Evolutionary conservation across 345 rosid species (phyloP).

Genomic region (Luvunga scandens): DNA sequence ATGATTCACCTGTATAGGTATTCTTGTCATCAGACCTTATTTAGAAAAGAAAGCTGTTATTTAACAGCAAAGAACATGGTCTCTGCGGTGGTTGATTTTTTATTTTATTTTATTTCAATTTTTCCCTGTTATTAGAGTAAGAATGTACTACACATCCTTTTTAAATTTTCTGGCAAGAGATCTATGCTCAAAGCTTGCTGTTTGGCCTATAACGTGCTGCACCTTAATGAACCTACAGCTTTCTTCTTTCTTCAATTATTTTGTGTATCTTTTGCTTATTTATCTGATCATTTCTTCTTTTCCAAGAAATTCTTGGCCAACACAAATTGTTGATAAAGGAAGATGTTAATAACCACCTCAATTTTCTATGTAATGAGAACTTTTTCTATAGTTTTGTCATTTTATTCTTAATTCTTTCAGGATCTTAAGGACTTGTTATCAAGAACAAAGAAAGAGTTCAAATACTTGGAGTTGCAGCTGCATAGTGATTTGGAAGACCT

Average conservation of each 20-base stretch:
- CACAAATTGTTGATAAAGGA: background rate
- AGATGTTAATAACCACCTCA: background rate
- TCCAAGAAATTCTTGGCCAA: too few relatives aligned
- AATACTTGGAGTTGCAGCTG: conserved; percentile 54
- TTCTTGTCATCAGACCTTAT: background rate
- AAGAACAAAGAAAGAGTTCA: conserved; percentile 61
- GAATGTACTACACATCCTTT: background rate
- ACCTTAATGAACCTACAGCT: background rate
- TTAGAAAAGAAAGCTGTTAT: background rate
- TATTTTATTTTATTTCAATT: background rate
- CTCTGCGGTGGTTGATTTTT: background rate
- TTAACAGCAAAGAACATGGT: background rate
- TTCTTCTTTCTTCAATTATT: background rate
- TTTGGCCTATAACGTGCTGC: background rate
- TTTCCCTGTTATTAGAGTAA: background rate
- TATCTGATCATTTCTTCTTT: background rate
- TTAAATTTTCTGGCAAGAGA: background rate
- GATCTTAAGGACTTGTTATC: conserved; percentile 61
- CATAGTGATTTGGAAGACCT: conserved; percentile 64
- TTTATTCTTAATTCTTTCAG: conserved; percentile 33
- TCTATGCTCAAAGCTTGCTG: background rate
- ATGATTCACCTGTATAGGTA: background rate
- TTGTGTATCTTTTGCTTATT: background rate
- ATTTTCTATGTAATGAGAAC: background rate
- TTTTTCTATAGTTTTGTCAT: background rate